A percentile compares a stretch with the other conserved stretches of the same genome.
Conservation (phyloP, 805 yeast genomes). For the Zygosaccharomyces pseudorouxii region DNA sequence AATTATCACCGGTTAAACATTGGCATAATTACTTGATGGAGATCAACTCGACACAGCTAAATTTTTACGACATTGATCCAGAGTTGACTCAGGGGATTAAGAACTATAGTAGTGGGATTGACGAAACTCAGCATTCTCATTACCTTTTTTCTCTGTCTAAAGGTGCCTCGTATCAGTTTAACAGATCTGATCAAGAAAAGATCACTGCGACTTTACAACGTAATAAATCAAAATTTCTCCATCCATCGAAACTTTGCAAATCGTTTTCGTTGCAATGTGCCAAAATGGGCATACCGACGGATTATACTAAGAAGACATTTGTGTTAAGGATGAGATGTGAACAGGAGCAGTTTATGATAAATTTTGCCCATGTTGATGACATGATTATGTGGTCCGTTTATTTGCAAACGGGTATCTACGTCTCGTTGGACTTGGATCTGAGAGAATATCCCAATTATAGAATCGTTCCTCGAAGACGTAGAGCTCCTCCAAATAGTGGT, state of each 20-base stretch:
- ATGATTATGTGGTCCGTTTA: conserved; percentile 77
- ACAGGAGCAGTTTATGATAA: conserved; percentile 71
- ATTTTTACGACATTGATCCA: conserved; percentile 50
- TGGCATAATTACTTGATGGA: conserved; percentile 73
- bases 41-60: conserved; percentile 81
- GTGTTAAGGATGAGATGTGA: conserved; percentile 76
- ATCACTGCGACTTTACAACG: conserved; percentile 19
- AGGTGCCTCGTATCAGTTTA: conserved; percentile 24
- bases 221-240: conserved; percentile 27
- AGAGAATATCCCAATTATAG: conserved; percentile 73
- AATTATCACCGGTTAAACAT: conserved; percentile 55
- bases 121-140: conserved; percentile 11
- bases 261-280: conserved; percentile 83
- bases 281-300: conserved; percentile 77
- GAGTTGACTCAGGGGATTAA: conserved; percentile 30
- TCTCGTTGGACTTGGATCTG: conserved; percentile 67
- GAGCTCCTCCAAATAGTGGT: conserved; percentile 24
- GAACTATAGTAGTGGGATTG: conserved; percentile 28
- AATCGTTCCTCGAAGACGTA: conserved; percentile 73
- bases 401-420: conserved; percentile 69
- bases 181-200: conserved; percentile 27
- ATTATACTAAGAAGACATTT: conserved; percentile 65
- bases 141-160: conserved; percentile 15
- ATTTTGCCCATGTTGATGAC: conserved; percentile 56
- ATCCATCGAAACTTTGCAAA: conserved; percentile 41